Percentiles rank a stretch among this genome's conserved stretches.
Evolutionary conservation across 2,329 filamentous ascomycete species (phyloP).

Genomic region (Phialophora expanda): DNA sequence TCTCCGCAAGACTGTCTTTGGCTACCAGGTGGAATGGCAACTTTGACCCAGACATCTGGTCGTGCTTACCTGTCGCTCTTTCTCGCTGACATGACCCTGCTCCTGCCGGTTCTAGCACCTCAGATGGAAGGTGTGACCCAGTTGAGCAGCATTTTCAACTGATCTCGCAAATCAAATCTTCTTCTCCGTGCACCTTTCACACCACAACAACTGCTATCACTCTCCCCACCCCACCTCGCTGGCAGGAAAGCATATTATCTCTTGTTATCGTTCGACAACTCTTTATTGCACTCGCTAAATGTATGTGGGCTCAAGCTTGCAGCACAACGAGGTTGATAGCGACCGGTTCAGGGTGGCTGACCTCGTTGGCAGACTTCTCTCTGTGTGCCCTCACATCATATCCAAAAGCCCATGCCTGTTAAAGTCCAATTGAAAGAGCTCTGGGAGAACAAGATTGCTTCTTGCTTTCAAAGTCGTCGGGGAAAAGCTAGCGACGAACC

Average conservation of each 20-base stretch:
- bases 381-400: neutral
- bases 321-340: neutral
- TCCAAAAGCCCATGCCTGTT: slow-evolving; percentile 13
- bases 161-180: neutral
- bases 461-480: slow-evolving; percentile 1
- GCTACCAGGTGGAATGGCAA: slow-evolving; percentile 73
- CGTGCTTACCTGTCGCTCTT: slow-evolving; percentile 10
- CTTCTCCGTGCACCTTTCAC: neutral
- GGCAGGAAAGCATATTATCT: neutral
- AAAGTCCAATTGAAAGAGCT: slow-evolving; percentile 14
- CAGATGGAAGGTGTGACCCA: neutral
- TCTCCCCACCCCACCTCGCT: neutral
- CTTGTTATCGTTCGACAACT: slow-evolving; percentile 1
- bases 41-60: slow-evolving; percentile 10
- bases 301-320: neutral
- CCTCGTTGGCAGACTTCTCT: slow-evolving; percentile 5
- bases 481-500: neutral
- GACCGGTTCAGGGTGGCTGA: neutral
- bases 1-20: slow-evolving; percentile 80
- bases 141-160: neutral
- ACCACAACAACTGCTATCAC: neutral
- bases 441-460: slow-evolving; percentile 5
- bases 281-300: neutral
- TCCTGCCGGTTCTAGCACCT: neutral
- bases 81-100: neutral